These are phyloP conservation scores for Meyerozyma athensensis DNA, from an alignment of 1,139 yeast species.

Conservation along the genomic window DNA sequence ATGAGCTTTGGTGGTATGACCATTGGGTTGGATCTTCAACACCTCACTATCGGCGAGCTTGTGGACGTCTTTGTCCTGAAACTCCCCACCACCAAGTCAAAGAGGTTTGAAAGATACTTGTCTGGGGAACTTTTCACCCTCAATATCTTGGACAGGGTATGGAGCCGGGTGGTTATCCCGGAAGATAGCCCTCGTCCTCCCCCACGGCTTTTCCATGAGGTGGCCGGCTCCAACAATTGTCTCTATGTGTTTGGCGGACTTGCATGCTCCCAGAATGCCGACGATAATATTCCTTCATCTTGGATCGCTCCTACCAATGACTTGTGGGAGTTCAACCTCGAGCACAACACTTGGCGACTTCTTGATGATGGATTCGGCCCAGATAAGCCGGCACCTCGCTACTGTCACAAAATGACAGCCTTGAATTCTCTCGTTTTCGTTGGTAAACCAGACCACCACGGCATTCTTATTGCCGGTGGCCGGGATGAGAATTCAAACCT, in stretches of 20 bases:
- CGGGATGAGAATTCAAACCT: slow-evolving; percentile 38
- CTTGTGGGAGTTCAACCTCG: slow-evolving; percentile 60
- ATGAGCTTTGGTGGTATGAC: slow-evolving; percentile 69
- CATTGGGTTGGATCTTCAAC: slow-evolving; percentile 45
- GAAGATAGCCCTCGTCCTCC: slow-evolving; percentile 28
- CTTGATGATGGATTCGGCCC: slow-evolving; percentile 36
- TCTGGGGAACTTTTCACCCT: slow-evolving; percentile 55
- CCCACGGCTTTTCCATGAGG: slow-evolving; percentile 58
- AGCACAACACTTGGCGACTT: slow-evolving; percentile 46
- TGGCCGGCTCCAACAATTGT: slow-evolving; percentile 44
- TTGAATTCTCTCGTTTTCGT: slow-evolving; percentile 37
- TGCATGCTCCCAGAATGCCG: slow-evolving; percentile 18
- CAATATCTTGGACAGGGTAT: slow-evolving; percentile 50
- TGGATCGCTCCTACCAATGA: slow-evolving; percentile 51
- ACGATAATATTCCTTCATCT: slow-evolving; percentile 1
- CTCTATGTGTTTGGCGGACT: slow-evolving; percentile 65
- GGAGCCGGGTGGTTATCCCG: slow-evolving; percentile 40
- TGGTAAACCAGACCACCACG: slow-evolving; percentile 47
- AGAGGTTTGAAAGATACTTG: slow-evolving; percentile 39
- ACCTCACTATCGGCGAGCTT: slow-evolving; percentile 31
- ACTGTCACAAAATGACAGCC: slow-evolving; percentile 48
- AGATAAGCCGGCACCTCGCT: slow-evolving; percentile 38
- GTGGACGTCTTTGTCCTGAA: slow-evolving; percentile 24
- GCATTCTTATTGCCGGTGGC: slow-evolving; percentile 61
- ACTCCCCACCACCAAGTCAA: slow-evolving; percentile 21